A percentile compares a stretch with the other conserved stretches of the same genome.
Conservation (phyloP, 2,329 filamentous ascomycete genomes). For the Aureobasidium sp. region DNA sequence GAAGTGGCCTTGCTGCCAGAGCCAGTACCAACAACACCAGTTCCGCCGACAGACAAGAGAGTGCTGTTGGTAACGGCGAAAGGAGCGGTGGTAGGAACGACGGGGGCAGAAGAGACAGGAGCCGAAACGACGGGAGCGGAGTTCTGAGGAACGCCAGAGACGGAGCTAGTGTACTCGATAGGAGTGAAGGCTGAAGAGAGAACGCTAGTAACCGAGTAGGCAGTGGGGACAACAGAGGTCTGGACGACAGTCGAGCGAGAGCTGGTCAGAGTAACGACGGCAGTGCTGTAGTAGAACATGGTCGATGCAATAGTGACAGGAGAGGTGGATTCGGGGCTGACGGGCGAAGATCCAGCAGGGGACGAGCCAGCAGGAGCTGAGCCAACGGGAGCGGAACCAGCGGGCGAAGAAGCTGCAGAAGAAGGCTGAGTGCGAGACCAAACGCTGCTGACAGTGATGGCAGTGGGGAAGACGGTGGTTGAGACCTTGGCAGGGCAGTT, state of each 20-base stretch:
- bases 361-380: slow-evolving; percentile 19
- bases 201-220: not conserved
- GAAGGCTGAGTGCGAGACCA: not conserved
- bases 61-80: slow-evolving; percentile 9
- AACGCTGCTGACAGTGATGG: slow-evolving; percentile 13
- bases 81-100: slow-evolving; percentile 16
- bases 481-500: slow-evolving; percentile 8
- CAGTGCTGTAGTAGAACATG: slow-evolving; percentile 17
- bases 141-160: not conserved
- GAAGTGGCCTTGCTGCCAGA: slow-evolving; percentile 9
- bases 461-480: not conserved
- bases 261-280: slow-evolving; percentile 30
- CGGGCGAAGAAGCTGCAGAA: not conserved
- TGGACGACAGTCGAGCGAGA: slow-evolving; percentile 21
- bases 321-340: slow-evolving; percentile 5
- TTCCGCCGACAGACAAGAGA: slow-evolving; percentile 5
- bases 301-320: slow-evolving; percentile 16
- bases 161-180: slow-evolving; percentile 11
- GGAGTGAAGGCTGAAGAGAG: slow-evolving; percentile 19
- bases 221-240: not conserved
- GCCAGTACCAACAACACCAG: slow-evolving; percentile 3
- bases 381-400: slow-evolving; percentile 9
- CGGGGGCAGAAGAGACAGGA: slow-evolving; percentile 8
- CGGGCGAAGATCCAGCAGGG: slow-evolving; percentile 7
- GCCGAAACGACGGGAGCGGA: slow-evolving; percentile 4